A percentile compares a stretch with the other conserved stretches of the same genome.
Conservation (phyloP, 2,329 filamentous ascomycete species). For the Laburnicola sp. region DNA sequence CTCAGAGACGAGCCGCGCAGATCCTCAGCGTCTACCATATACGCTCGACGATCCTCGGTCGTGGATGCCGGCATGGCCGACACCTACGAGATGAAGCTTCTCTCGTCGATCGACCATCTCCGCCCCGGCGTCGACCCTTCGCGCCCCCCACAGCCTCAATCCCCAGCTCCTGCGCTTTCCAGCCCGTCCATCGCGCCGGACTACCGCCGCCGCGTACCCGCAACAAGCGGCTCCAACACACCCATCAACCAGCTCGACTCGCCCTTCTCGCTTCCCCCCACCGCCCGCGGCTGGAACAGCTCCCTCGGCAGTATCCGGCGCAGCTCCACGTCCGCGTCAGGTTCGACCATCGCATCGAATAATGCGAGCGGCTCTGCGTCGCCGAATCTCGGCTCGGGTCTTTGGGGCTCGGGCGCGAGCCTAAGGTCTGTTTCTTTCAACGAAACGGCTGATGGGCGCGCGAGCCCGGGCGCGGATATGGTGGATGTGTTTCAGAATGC, state of each 20-base stretch:
- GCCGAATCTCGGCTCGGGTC: conserved; percentile 29
- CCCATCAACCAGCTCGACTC: conserved; percentile 35
- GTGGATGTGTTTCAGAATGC: conserved; percentile 37
- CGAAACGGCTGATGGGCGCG: conserved; percentile 17
- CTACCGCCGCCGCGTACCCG: conserved; percentile 25
- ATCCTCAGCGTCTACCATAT: conserved; percentile 24
- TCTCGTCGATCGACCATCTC: conserved; percentile 76
- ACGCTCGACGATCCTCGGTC: conserved; percentile 45
- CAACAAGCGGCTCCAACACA: conserved; percentile 26
- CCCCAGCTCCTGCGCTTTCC: conserved; percentile 30
- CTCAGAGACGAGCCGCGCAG: conserved; percentile 33
- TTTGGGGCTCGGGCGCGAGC: conserved; percentile 43
- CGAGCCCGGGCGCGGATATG: conserved; percentile 37
- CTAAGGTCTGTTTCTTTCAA: conserved; percentile 21
- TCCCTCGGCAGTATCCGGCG: conserved; percentile 48
- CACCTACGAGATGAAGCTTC: conserved; percentile 72
- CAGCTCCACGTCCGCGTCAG: conserved; percentile 38
- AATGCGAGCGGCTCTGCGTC: conserved; percentile 27
- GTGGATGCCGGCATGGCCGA: conserved; percentile 54
- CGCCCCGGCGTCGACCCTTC: conserved; percentile 55
- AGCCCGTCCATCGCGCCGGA: conserved; percentile 30
- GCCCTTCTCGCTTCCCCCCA: conserved; percentile 34
- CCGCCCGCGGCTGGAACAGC: conserved; percentile 37
- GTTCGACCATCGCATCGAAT: conserved; percentile 23
- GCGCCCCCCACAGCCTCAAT: conserved; percentile 32